Base-by-base conservation (phyloP, 495 filamentous ascomycete species). In the Gamarada debralockiae region DNA sequence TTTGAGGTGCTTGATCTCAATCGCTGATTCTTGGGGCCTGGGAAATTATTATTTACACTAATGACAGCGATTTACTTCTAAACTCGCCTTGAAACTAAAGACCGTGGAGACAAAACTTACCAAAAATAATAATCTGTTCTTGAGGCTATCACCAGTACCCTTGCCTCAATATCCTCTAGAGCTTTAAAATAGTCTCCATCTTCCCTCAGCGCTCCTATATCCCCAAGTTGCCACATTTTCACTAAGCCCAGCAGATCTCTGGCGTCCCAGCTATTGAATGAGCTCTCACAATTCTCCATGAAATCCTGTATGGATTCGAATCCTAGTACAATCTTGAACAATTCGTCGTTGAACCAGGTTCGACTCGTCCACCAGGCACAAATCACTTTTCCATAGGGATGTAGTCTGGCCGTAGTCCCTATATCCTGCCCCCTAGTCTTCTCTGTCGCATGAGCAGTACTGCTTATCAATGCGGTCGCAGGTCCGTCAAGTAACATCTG, bases 401-500 rank as follows among this genome's bases (percentile, higher is more conserved):
- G 52, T 23, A 64, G 48, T 14, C 72, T 71, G 21, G 51, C 46
- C 1, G 39, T 48, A 17, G 66, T 56, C 27, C 55, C 58, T 8
- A 56, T 37, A 31, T 41, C 60, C 25, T 56, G 57, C 24, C 44
- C 36, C 33, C 48, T 57, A 36, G 67, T 67, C 13, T 54, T 48
- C 24, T 65, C 72, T 20, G 63, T 66, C 8, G 58, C 50, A 59
- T 65, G 74, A 56, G 73, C 73, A 20, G 55, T 48, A 39, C 65
- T 66, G 25, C 59, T 65, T 13, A 61, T 47, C 24, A 77, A 59
- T 14, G 70, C 73, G 5, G 66, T 48, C 34, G 55, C 65, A 1
- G 72, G 70, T 0, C 73, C 73, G 55, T 75, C 73, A 38, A 77
- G 61, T 52, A 77, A 77, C 7, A 62, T 60, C 54, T 66, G 70